Conservation (phyloP, 169 alveolate species). For the Cryptosporidium tyzzeri region DNA sequence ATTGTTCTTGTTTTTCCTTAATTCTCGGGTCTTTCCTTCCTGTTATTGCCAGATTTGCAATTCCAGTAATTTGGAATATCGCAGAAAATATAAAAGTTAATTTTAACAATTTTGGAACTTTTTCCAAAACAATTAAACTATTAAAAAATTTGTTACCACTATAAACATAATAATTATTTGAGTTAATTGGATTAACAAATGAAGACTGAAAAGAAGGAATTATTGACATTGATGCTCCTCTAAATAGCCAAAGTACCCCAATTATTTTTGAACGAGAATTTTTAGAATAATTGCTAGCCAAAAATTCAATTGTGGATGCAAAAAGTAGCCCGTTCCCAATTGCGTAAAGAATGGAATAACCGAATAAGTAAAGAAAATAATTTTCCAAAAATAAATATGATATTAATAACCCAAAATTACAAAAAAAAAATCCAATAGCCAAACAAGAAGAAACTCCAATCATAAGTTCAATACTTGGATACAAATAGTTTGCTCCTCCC, state of each 20-base stretch:
- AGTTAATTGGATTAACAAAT: constrained; percentile 39
- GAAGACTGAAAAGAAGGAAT: constrained; percentile 36
- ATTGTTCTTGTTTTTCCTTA: constrained; percentile 2
- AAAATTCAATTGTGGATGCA: constrained; percentile 38
- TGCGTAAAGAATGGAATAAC: constrained; percentile 36
- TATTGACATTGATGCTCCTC: constrained; percentile 66
- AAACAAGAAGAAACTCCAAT: background rate
- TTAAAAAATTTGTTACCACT: constrained; percentile 6
- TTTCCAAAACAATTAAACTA: constrained; percentile 28
- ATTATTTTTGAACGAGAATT: constrained; percentile 28
- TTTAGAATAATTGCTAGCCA: background rate
- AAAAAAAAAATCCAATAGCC: constrained; percentile 20
- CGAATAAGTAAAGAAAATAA: constrained; percentile 18
- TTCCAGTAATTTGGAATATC: constrained; percentile 19
- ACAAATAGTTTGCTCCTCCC: constrained; percentile 43
- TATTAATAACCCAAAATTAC: constrained; percentile 16
- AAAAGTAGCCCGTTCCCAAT: constrained; percentile 49
- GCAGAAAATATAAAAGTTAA: constrained; percentile 22
- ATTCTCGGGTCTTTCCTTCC: background rate
- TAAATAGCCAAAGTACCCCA: constrained; percentile 62
- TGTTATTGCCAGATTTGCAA: background rate
- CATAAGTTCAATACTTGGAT: background rate
- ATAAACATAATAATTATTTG: background rate
- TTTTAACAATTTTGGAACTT: constrained; percentile 26
- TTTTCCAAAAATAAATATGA: constrained; percentile 27